Percentiles rank a stretch among this genome's conserved stretches.
phyloP scores from a whole-genome alignment of 2,329 filamentous ascomycete species.

The Trichophyton schoenleinii region DNA sequence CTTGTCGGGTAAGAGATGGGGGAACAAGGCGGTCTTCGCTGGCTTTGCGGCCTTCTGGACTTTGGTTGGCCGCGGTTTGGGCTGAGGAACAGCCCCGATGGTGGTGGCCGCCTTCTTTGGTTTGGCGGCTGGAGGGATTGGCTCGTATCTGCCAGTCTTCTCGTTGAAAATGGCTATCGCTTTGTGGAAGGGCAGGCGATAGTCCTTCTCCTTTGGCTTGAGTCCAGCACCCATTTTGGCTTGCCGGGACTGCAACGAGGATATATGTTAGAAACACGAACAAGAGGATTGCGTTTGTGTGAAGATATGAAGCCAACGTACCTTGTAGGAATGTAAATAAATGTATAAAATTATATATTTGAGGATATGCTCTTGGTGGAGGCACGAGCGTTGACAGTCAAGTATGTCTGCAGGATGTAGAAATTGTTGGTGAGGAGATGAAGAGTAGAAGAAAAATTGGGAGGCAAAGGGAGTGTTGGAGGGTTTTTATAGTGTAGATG shows the following conservation, averaged over 20 bases:
- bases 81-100: not conserved
- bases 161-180: not conserved
- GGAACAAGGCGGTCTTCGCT: not conserved
- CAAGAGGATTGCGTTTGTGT: not conserved
- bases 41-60: not conserved
- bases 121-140: not conserved
- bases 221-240: not conserved
- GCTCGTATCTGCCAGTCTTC: not conserved
- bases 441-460: not conserved
- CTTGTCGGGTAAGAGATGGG: not conserved
- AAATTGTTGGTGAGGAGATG: not conserved
- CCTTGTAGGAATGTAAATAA: not conserved
- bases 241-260: not conserved
- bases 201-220: conserved; percentile 1
- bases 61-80: not conserved
- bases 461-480: not conserved
- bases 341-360: not conserved
- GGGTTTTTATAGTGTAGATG: not conserved
- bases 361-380: not conserved
- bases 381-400: not conserved
- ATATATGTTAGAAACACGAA: not conserved
- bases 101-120: not conserved
- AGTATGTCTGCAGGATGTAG: not conserved
- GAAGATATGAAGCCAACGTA: not conserved
- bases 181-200: not conserved